These are phyloP conservation scores for Cryptosporidium canis DNA, from an alignment of 169 alveolate species.

Conservation along the genomic window DNA sequence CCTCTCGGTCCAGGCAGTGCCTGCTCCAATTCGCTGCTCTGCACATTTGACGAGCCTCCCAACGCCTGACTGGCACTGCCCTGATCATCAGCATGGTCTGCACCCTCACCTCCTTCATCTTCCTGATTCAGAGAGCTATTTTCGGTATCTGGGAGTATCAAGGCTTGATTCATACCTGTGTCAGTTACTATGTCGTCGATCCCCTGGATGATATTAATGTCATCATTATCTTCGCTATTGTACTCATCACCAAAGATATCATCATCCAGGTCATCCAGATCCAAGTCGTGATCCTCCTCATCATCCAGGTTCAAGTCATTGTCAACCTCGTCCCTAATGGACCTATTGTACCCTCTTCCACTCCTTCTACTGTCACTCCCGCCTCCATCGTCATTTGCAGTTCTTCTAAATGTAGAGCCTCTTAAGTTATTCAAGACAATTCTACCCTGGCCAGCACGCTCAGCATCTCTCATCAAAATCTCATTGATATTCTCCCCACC, in stretches of 20 bases:
- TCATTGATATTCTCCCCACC: slow-evolving; percentile 22
- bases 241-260: slow-evolving; percentile 39
- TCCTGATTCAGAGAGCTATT: background rate
- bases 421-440: slow-evolving; percentile 9
- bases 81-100: background rate
- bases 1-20: background rate
- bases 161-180: background rate
- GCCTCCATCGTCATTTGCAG: background rate
- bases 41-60: background rate
- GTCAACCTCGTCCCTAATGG: background rate
- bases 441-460: slow-evolving; percentile 14
- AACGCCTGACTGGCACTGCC: background rate
- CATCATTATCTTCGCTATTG: slow-evolving; percentile 40
- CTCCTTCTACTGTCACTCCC: slow-evolving; percentile 10
- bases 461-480: slow-evolving; percentile 15
- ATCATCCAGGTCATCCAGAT: slow-evolving; percentile 30
- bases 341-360: slow-evolving; percentile 29
- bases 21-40: background rate
- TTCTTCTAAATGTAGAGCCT: slow-evolving; percentile 32
- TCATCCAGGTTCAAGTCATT: slow-evolving; percentile 12
- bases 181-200: slow-evolving; percentile 10
- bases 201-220: slow-evolving; percentile 20
- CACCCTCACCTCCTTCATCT: background rate
- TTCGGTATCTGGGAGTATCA: slow-evolving; percentile 8
- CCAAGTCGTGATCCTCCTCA: slow-evolving; percentile 33